Percentiles rank a stretch among this genome's conserved stretches.
Conservation (phyloP, 2,329 filamentous ascomycete genomes). For the Stemphylium beticola region DNA sequence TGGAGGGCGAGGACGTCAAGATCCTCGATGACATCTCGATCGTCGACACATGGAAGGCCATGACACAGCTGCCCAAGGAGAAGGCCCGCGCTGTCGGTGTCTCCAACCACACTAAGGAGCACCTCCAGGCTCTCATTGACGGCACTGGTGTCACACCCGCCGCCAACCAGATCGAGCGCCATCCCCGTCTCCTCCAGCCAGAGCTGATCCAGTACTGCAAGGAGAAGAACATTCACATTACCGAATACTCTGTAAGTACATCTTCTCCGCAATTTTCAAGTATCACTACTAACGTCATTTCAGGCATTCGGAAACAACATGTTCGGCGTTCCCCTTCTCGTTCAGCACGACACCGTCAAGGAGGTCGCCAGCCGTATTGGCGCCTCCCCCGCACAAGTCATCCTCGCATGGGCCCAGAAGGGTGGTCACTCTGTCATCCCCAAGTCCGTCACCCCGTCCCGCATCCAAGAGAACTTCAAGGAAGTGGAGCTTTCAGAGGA, state of each 20-base stretch:
- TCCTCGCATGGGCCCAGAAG: conserved; percentile 88
- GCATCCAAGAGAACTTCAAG: conserved; percentile 43
- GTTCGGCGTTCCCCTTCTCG: conserved; percentile 55
- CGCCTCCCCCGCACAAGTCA: conserved; percentile 75
- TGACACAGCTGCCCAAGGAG: conserved; percentile 48
- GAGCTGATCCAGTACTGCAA: conserved; percentile 39
- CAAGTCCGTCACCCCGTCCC: conserved; percentile 40
- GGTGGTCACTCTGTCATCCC: conserved; percentile 41
- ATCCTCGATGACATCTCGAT: conserved; percentile 64
- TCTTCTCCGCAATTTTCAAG: conserved; percentile 56
- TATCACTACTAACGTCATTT: conserved; percentile 66
- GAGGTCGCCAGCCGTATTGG: conserved; percentile 67
- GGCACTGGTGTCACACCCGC: conserved; percentile 38
- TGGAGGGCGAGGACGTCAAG: conserved; percentile 30
- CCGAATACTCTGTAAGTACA: conserved; percentile 34
- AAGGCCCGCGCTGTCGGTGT: conserved; percentile 40
- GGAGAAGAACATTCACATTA: conserved; percentile 42
- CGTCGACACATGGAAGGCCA: conserved; percentile 46
- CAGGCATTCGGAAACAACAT: conserved; percentile 62
- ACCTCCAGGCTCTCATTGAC: conserved; percentile 61
- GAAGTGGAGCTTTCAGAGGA: conserved; percentile 38
- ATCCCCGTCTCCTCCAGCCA: conserved; percentile 36
- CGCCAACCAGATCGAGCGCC: conserved; percentile 42
- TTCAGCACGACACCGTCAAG: conserved; percentile 65
- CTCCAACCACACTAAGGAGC: conserved; percentile 42